Base-by-base conservation (phyloP, 345 rosid species). In the Arabidopsis thaliana region DNA sequence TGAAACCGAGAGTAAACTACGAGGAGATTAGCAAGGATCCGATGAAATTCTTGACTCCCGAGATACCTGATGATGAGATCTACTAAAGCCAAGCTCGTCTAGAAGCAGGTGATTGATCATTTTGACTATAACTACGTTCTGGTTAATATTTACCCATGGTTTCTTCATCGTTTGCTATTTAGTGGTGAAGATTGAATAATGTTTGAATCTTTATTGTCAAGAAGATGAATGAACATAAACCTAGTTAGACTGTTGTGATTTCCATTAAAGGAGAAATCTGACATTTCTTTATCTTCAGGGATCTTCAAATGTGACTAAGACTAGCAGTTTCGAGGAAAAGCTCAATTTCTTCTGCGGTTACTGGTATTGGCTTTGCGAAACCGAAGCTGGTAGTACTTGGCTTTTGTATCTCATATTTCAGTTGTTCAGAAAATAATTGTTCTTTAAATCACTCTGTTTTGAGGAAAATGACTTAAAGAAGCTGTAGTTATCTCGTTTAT, bases 51-150 rank as follows among this genome's bases (percentile, higher is more conserved):
- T 79, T 90, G 87, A 87, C 84, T 37, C 97, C 98, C 0, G 93
- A 90, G 81, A 81, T 95, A 41, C 99, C 99, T 11, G 97, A 92
- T 61, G 97, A 92, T 58, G 98, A 95, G 81, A 90, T 95, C 71
- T 89, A 78, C 87, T 90, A 83, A 86, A 63, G 74, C 1, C 34
- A 45, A 49, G 65, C 49, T 48, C 51, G 7, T 34, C 56, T 38
- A 23, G 51, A 41, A 63, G 52, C 70, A 74, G 94, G 95, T 82
- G 76, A 67, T 13, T 66, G 22, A 20, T 58, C 50, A 13, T 76
- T 10, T 58, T 58, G 40, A 36, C 72, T 59, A 23, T 56, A 25
- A 48, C 46, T 42, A 23, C 7, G 22, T 65, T 66, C 34, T 59
- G 2, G 41, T 53, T 60, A 41, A 32, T 45, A 56, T 42, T 33